These are phyloP conservation scores for Trichoderma atrobrunneum DNA, from an alignment of 2,329 filamentous ascomycete genomes.

Conservation along the genomic window DNA sequence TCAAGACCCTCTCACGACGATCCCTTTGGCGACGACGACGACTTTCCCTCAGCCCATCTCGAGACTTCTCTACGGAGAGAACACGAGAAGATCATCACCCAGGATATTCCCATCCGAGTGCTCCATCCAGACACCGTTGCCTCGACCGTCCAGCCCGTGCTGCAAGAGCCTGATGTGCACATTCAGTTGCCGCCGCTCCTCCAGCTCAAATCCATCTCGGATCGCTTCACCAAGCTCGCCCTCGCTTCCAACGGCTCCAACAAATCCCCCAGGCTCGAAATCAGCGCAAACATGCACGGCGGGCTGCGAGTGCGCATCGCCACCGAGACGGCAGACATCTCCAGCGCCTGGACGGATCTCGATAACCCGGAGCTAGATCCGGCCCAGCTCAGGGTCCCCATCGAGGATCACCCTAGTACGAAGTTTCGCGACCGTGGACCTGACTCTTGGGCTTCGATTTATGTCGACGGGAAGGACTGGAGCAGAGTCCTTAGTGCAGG, in stretches of 20 bases:
- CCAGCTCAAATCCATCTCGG: slow-evolving; percentile 89
- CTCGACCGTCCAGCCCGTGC: slow-evolving; percentile 87
- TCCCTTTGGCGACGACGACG: slow-evolving; percentile 42
- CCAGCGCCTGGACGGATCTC: slow-evolving; percentile 80
- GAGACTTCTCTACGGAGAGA: slow-evolving; percentile 62
- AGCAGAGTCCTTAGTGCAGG: slow-evolving; percentile 91
- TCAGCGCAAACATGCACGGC: slow-evolving; percentile 94
- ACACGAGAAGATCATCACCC: slow-evolving; percentile 87
- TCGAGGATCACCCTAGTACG: slow-evolving; percentile 80
- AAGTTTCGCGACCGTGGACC: slow-evolving; percentile 73
- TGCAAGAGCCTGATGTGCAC: slow-evolving; percentile 89
- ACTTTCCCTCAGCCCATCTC: slow-evolving; percentile 49
- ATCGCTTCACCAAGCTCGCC: slow-evolving; percentile 89
- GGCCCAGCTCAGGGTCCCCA: slow-evolving; percentile 64
- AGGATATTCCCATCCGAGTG: slow-evolving; percentile 93
- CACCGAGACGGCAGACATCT: slow-evolving; percentile 81
- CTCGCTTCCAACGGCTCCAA: slow-evolving; percentile 43
- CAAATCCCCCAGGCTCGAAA: slow-evolving; percentile 67
- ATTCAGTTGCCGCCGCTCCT: slow-evolving; percentile 84
- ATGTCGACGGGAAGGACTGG: slow-evolving; percentile 94
- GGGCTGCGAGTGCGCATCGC: slow-evolving; percentile 74
- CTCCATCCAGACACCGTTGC: slow-evolving; percentile 81
- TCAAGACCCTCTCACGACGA: slow-evolving; percentile 35
- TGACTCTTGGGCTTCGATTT: slow-evolving; percentile 81
- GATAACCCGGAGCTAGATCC: slow-evolving; percentile 87